Evolutionary conservation across 345 rosid species (phyloP).

Genomic region (Corchorus olitorius): DNA sequence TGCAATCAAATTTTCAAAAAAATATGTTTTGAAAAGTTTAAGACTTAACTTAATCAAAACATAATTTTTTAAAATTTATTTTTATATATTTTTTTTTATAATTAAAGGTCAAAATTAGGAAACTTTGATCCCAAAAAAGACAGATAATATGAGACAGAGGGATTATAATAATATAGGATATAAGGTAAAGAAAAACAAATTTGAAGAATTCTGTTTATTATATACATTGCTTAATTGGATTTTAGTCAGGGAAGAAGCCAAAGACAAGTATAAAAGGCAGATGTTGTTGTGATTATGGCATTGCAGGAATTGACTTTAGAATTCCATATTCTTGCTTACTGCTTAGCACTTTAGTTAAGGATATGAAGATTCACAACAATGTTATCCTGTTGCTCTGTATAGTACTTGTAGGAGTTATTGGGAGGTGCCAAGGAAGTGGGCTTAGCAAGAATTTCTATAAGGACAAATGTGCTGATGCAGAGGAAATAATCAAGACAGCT

Average conservation of each 20-base stretch:
- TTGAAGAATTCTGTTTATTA: not conserved
- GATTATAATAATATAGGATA: no score
- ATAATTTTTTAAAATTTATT: no score
- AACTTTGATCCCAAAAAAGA: no score
- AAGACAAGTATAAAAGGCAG: slow-evolving; percentile 26
- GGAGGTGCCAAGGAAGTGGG: slow-evolving; percentile 33
- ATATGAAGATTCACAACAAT: slow-evolving; percentile 14
- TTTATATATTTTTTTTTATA: no score
- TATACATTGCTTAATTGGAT: slow-evolving; percentile 14
- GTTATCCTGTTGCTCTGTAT: slow-evolving; percentile 21
- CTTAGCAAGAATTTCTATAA: slow-evolving; percentile 42
- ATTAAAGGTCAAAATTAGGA: no score
- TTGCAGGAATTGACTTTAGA: not conserved
- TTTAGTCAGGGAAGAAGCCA: not conserved
- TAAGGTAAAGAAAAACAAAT: no score
- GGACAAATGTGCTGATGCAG: slow-evolving; percentile 38
- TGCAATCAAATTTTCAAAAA: no score
- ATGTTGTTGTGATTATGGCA: slow-evolving; percentile 11
- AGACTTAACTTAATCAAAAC: no score
- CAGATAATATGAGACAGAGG: no score
- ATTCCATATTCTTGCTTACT: not conserved
- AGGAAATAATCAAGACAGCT: slow-evolving; percentile 36
- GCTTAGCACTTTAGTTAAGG: not conserved
- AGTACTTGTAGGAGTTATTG: slow-evolving; percentile 9
- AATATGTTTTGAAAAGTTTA: no score